Conservation (phyloP, 805 yeast genomes). For the Ogataea corticis region DNA sequence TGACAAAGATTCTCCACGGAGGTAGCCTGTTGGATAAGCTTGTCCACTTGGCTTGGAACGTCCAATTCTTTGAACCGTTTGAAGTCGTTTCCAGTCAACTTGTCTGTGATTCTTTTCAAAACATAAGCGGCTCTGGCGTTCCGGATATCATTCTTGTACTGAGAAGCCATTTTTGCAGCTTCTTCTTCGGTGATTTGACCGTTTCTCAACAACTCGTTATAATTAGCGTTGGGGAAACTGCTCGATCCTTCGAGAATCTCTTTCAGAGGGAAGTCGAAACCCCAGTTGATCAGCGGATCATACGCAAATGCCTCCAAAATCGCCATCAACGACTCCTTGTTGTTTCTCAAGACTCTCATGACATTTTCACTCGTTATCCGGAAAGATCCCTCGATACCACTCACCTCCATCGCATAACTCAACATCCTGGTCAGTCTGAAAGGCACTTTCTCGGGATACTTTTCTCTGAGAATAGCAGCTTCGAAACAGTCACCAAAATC, state of each 20-base stretch:
- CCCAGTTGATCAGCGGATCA: constrained; percentile 99
- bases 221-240: constrained; percentile 63
- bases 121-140: constrained; percentile 91
- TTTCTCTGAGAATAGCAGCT: constrained; percentile 94
- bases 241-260: constrained; percentile 76
- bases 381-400: constrained; percentile 97
- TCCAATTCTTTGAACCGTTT: constrained; percentile 66
- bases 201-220: constrained; percentile 66
- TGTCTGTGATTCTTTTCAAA: constrained; percentile 85
- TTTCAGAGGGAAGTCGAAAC: constrained; percentile 87
- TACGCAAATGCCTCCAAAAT: constrained; percentile 97
- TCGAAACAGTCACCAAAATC: constrained; percentile 99
- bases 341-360: constrained; percentile 90
- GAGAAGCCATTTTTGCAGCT: constrained; percentile 66
- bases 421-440: constrained; percentile 95
- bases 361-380: constrained; percentile 96
- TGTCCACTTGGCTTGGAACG: constrained; percentile 90
- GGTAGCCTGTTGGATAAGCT: constrained; percentile 92
- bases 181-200: constrained; percentile 80
- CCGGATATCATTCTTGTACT: constrained; percentile 71
- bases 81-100: constrained; percentile 92
- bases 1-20: constrained; percentile 94
- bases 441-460: constrained; percentile 97
- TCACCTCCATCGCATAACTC: constrained; percentile 97
- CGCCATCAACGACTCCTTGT: constrained; percentile 96